These are phyloP conservation scores for Kluyveromyces marxianus DNA, from an alignment of 1,139 yeast species.

Conservation along the genomic window DNA sequence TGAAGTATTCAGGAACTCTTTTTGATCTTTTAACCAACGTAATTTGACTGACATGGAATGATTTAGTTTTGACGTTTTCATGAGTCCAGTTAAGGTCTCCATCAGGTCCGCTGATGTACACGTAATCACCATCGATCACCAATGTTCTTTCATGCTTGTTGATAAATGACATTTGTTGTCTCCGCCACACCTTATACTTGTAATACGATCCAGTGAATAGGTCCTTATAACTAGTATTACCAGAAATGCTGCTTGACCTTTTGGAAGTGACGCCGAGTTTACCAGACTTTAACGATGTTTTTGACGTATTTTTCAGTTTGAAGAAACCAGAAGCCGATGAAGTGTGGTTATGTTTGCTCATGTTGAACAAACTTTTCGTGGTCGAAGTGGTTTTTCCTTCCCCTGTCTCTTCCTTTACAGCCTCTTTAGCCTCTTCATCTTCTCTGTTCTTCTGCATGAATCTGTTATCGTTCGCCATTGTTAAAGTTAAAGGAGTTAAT, in stretches of 20 bases:
- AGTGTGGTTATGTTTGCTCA: not conserved
- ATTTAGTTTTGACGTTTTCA: constrained; percentile 71
- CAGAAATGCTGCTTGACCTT: constrained; percentile 5
- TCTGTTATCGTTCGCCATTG: constrained; percentile 6
- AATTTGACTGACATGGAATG: constrained; percentile 80
- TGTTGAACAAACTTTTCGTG: not conserved
- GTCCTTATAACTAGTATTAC: constrained; percentile 24
- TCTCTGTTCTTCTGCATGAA: not conserved
- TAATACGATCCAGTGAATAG: constrained; percentile 34
- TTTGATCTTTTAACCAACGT: constrained; percentile 67
- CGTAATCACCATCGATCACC: constrained; percentile 88
- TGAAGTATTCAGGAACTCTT: constrained; percentile 73
- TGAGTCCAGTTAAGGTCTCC: constrained; percentile 61
- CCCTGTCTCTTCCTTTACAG: not conserved
- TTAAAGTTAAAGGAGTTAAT: constrained; percentile 28
- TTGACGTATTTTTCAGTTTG: constrained; percentile 27
- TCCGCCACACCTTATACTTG: constrained; percentile 76
- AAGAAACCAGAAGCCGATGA: constrained; percentile 16
- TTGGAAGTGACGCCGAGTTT: constrained; percentile 2
- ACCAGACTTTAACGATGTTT: constrained; percentile 17
- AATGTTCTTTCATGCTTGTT: constrained; percentile 70
- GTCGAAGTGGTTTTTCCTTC: not conserved
- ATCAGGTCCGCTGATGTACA: constrained; percentile 80
- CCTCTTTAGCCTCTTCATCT: not conserved
- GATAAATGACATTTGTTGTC: constrained; percentile 77